Evolutionary conservation across 257 asterid genomes (phyloP), one percentile per base, ranked within the genome.

Genomic region (Galeopsis tetrahit): DNA sequence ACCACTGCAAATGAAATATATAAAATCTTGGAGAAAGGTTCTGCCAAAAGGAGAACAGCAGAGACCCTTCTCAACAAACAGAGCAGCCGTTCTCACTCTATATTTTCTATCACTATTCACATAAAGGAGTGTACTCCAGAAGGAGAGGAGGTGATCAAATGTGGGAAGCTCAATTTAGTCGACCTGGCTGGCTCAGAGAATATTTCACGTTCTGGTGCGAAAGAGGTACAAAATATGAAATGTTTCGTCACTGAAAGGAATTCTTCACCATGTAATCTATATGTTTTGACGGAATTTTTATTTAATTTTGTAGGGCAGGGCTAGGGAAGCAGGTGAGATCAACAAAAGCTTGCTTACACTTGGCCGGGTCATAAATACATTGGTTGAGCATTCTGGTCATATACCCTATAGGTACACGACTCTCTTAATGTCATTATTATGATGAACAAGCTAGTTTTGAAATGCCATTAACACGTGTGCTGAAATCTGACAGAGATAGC

Each of bases 261-360:
- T 49, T 49, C 57, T 58, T 56, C 28, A 2, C 43, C 43, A 4
- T 38, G 43, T 5, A 38, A 4, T 38, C 43, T 38, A 38, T 10
- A 53, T 73, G 56, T 51, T 52, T 63, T 14, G 28, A 73, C 15
- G 21, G 38, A 13, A 36, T 11, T 55, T 74, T 66, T 60, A 63
- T 64, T 15, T 42, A 34, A 59, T 62, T 74, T 82, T 77, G 51
- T 88, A 93, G 98, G 96, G 97, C 11, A 86, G 98, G 84, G 97
- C 98, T 66, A 87, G 99, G 86, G 99, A 95, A 86, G 99, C 99
- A 28, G 99, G 99, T 68, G 99, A 95, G 79, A 95, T 95, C 77
- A 95, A 95, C 89, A 95, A 95, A 86, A 95, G 99, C 85, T 86
- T 95, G 93, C 89, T 95, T 64, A 95, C 98, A 17, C 98, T 95